These are phyloP conservation scores for Crithidia expoeki DNA, from an alignment of 208 protist genomes.

Conservation along the genomic window DNA sequence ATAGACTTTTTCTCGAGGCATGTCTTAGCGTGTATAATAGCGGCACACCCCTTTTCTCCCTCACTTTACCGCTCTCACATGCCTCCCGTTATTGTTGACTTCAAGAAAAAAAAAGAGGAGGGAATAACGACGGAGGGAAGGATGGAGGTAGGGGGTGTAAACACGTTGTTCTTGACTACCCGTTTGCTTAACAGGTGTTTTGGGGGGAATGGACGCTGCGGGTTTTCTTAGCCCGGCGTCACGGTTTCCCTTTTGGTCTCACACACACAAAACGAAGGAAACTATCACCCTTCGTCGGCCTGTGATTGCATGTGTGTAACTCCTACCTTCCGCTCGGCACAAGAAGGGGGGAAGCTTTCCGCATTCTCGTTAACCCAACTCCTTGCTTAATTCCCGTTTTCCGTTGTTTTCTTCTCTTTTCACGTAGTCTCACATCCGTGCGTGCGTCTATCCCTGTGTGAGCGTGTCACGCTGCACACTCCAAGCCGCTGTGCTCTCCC, in stretches of 20 bases:
- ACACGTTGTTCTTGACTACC: neutral
- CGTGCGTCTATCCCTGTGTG: neutral
- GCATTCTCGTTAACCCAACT: too few species aligned
- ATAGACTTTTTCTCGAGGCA: too few species aligned
- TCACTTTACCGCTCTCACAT: neutral
- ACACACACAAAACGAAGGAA: neutral
- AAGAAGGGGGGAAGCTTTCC: neutral
- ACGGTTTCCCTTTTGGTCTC: conserved; percentile 1
- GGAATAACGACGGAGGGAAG: neutral
- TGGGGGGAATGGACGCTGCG: neutral
- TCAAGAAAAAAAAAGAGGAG: neutral
- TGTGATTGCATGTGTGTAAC: neutral
- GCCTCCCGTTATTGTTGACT: neutral
- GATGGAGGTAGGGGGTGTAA: neutral
- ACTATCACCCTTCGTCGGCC: neutral
- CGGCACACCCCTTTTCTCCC: neutral
- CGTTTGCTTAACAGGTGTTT: neutral
- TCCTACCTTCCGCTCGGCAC: neutral
- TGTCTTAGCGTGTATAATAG: conserved; percentile 1
- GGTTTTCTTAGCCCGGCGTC: neutral
- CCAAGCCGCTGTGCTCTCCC: neutral
- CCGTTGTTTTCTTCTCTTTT: conserved; percentile 9
- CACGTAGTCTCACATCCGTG: neutral
- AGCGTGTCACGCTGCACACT: neutral
- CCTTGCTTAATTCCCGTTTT: too few species aligned